These are phyloP conservation scores for Tulasnella sp. DNA, from an alignment of 768 basidiomycete genomes.

Conservation along the genomic window DNA sequence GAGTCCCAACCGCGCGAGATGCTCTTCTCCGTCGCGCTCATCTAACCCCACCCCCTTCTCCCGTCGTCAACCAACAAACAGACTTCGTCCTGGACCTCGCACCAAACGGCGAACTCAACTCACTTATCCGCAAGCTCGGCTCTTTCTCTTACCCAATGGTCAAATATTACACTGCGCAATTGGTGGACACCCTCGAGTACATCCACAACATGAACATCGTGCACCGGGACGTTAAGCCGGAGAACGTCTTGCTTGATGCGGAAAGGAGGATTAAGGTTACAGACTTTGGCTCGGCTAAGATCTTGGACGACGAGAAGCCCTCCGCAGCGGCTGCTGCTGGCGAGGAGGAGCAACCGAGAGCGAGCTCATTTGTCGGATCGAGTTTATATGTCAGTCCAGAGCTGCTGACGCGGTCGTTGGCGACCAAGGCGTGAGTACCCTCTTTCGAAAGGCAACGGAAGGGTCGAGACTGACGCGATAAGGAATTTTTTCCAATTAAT, in stretches of 20 bases:
- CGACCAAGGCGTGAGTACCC: constrained; percentile 61
- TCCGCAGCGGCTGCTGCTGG: constrained; percentile 16
- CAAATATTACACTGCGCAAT: constrained; percentile 82
- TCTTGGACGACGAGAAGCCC: constrained; percentile 33
- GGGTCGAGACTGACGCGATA: not conserved
- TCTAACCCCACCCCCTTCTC: not conserved
- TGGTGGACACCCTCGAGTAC: constrained; percentile 81
- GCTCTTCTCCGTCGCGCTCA: not conserved
- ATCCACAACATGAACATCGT: constrained; percentile 89
- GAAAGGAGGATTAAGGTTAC: constrained; percentile 88
- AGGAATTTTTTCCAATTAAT: not conserved
- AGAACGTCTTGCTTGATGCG: constrained; percentile 85
- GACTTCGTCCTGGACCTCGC: constrained; percentile 45
- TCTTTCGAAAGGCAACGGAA: not conserved
- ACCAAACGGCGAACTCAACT: constrained; percentile 42
- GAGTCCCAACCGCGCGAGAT: constrained; percentile 37
- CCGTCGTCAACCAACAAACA: constrained; percentile 29
- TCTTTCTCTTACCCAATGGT: constrained; percentile 76
- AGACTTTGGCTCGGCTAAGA: constrained; percentile 91
- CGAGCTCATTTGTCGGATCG: constrained; percentile 80
- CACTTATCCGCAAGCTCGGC: constrained; percentile 53
- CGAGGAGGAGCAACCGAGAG: constrained; percentile 29
- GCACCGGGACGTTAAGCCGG: constrained; percentile 84
- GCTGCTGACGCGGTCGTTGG: constrained; percentile 63
- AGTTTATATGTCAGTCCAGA: constrained; percentile 89